Evolutionary conservation across 495 filamentous ascomycete genomes (phyloP).

Genomic region (Neurospora africana): DNA sequence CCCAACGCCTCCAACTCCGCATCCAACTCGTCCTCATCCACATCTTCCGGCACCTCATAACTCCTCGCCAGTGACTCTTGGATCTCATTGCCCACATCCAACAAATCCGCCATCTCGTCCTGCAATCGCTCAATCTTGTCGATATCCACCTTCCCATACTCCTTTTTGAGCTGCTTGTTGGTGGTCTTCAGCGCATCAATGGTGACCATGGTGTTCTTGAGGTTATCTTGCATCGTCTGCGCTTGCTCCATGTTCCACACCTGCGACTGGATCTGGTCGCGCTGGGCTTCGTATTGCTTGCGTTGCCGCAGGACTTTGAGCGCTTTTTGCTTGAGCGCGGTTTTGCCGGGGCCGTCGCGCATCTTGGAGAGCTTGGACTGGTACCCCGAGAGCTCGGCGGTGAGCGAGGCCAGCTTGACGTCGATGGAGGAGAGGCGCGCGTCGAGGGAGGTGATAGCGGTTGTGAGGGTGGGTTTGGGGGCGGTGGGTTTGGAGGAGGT

Average conservation of each 20-base stretch:
- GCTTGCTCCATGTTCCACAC: slow-evolving; percentile 99
- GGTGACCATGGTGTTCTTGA: slow-evolving; percentile 97
- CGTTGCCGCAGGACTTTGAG: slow-evolving; percentile 93
- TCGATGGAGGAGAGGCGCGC: slow-evolving; percentile 80
- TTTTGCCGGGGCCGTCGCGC: slow-evolving; percentile 93
- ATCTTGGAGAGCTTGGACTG: slow-evolving; percentile 83
- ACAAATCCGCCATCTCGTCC: slow-evolving; percentile 97
- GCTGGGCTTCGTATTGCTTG: slow-evolving; percentile 89
- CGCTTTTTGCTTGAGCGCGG: slow-evolving; percentile 85
- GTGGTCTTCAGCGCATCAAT: slow-evolving; percentile 96
- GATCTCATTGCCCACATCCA: slow-evolving; percentile 98
- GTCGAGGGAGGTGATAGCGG: slow-evolving; percentile 85
- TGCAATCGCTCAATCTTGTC: slow-evolving; percentile 97
- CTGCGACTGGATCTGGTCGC: slow-evolving; percentile 89
- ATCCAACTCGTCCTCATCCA: slow-evolving; percentile 95
- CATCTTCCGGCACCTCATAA: slow-evolving; percentile 94
- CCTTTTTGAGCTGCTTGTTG: slow-evolving; percentile 84
- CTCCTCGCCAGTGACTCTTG: slow-evolving; percentile 88
- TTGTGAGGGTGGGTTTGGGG: slow-evolving; percentile 83
- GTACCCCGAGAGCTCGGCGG: slow-evolving; percentile 81
- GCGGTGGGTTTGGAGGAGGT: slow-evolving; percentile 49
- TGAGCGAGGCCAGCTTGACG: slow-evolving; percentile 86
- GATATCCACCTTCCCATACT: slow-evolving; percentile 94
- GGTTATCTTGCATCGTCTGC: slow-evolving; percentile 97
- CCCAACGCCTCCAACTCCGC: slow-evolving; percentile 92